Base-by-base conservation (phyloP, 1,284 basidiomycete species). In the Vanrija humicola region DNA sequence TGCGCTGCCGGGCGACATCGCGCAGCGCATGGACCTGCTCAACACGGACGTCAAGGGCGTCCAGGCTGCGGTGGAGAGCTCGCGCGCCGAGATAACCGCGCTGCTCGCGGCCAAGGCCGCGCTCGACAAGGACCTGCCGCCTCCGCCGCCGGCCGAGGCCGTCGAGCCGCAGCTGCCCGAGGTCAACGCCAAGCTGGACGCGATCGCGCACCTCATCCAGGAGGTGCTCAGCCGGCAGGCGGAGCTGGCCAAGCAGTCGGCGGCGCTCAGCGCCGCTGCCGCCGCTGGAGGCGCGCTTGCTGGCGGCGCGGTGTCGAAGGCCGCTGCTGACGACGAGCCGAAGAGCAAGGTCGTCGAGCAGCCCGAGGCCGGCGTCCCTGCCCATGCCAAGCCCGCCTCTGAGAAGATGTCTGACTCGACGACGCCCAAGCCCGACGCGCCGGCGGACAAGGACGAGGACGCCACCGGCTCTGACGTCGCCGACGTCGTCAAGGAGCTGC, bases 101-200 rank as follows among this genome's bases (percentile, higher is more conserved):
- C 42, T 50, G 6, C 18, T 38, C 16, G 45, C 48, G 14, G 29
- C 52, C 4, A 63, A 64, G 49, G 50, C 55, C 8, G 54, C 21
- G 5, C 4, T 28, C 7, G 57, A 59, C 15, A 55, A 55, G 50
- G 54, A 43, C 3, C 26, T 53, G 16, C 50, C 49, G 2, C 29
- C 56, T 7, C n/a, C 43, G 0, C 26, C 34, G 6, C 50, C 57
- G 26, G 21, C 38, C 18, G 46, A 48, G 42, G 28, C 42, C 6
- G 14, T 45, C 38, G 54, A 60, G n/a, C 43, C 54, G 5, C 43
- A 48, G 14, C 38, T 64, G 4, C 40, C 50, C 3, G 64, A 62
- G 43, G 52, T 76, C 8, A 59, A 74, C 53, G 34, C 42, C 21
- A 76, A 76, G 52, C 63, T 76, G 10, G 74, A 76, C 48, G 59